Evolutionary conservation across 768 basidiomycete species (phyloP).

Genomic region (Boletus reticuloceps): DNA sequence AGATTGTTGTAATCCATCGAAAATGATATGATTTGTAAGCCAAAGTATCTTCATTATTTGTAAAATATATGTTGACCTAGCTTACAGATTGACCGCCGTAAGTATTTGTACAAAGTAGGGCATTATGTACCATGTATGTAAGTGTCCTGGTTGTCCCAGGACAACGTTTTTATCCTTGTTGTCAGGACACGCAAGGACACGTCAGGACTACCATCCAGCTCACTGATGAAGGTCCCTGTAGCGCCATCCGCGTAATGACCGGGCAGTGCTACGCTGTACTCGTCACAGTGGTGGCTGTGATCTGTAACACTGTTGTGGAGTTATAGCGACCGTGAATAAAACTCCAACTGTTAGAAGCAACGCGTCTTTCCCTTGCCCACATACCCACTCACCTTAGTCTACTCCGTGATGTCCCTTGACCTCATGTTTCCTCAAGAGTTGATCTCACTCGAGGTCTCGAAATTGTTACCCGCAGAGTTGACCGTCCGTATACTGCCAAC

Average conservation of each 20-base stretch:
- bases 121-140: too few relatives aligned
- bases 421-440: slow-evolving; percentile 73
- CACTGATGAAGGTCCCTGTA: neutral
- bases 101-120: too few relatives aligned
- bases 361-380: neutral
- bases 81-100: too few relatives aligned
- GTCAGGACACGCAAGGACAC: too few relatives aligned
- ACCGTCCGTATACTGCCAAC: slow-evolving; percentile 3
- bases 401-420: slow-evolving; percentile 47
- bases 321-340: neutral
- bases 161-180: too few relatives aligned
- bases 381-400: slow-evolving; percentile 1
- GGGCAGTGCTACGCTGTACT: too few relatives aligned
- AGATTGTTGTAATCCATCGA: too few relatives aligned
- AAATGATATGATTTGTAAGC: too few relatives aligned
- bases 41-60: too few relatives aligned
- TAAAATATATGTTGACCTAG: too few relatives aligned
- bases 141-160: too few relatives aligned
- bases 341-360: neutral
- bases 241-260: neutral
- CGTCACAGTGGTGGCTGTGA: slow-evolving; percentile 20
- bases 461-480: slow-evolving; percentile 53
- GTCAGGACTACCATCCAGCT: too few relatives aligned
- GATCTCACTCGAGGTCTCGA: slow-evolving; percentile 63
- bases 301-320: neutral